A percentile compares a stretch with the other conserved stretches of the same genome.
Evolutionary conservation across 2,329 filamentous ascomycete genomes (phyloP).

Genomic region (Pyrenophora graminea): DNA sequence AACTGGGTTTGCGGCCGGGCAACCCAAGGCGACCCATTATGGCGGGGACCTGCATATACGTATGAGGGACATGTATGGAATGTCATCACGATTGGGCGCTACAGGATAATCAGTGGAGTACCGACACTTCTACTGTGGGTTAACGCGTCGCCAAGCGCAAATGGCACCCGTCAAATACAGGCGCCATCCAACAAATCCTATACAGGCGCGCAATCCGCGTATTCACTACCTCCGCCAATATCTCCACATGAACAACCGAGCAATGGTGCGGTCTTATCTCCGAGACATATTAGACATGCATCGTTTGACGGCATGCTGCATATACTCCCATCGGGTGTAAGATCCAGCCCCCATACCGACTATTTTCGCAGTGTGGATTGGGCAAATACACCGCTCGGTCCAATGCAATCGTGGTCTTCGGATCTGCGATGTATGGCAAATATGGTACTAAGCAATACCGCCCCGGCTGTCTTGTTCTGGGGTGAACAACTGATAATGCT

Average conservation of each 20-base stretch:
- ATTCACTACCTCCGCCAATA: slow-evolving; percentile 27
- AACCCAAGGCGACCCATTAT: slow-evolving; percentile 13
- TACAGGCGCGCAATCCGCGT: slow-evolving; percentile 43
- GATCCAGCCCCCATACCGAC: slow-evolving; percentile 59
- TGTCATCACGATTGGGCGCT: slow-evolving; percentile 24
- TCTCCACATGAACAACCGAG: background rate
- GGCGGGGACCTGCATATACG: slow-evolving; percentile 23
- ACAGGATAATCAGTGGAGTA: slow-evolving; percentile 39
- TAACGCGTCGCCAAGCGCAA: slow-evolving; percentile 6
- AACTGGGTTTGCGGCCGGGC: slow-evolving; percentile 30
- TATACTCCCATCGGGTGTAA: background rate
- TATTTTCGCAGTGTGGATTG: slow-evolving; percentile 73
- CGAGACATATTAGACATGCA: background rate
- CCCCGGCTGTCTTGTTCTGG: slow-evolving; percentile 65
- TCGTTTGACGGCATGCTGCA: slow-evolving; percentile 25
- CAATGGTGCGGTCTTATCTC: background rate
- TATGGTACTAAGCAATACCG: slow-evolving; percentile 63
- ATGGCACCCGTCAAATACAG: slow-evolving; percentile 32
- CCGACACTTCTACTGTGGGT: slow-evolving; percentile 16
- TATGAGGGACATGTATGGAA: slow-evolving; percentile 38
- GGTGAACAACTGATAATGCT: slow-evolving; percentile 43
- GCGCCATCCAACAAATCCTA: slow-evolving; percentile 50
- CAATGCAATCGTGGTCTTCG: slow-evolving; percentile 69
- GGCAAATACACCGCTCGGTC: slow-evolving; percentile 71
- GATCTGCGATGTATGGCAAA: slow-evolving; percentile 77